These are phyloP conservation scores for Chrysopogon serrulatus DNA, from an alignment of 176 grass and related monocot genomes.

Conservation along the genomic window DNA sequence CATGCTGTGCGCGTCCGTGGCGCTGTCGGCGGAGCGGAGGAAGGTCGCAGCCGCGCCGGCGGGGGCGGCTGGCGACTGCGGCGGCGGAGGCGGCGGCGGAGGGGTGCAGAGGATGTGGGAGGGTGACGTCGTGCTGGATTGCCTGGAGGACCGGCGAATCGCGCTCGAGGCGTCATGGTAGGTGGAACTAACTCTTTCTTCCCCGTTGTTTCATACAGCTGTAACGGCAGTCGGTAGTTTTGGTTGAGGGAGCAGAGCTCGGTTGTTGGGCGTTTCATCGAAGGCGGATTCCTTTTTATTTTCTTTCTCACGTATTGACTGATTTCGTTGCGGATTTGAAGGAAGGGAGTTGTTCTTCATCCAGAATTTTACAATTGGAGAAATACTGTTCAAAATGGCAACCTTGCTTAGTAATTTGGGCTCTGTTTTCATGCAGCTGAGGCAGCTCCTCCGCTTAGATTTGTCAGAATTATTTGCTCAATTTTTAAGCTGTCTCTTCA, in stretches of 20 bases:
- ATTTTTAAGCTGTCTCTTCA: not conserved
- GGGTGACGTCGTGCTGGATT: constrained; percentile 81
- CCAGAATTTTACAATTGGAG: not conserved
- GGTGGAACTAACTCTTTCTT: constrained; percentile 25
- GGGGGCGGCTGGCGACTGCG: not conserved
- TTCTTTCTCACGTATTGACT: not conserved
- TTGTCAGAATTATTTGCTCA: not conserved
- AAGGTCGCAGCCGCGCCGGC: constrained; percentile 1
- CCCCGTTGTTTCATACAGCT: constrained; percentile 4
- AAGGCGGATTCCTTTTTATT: not conserved
- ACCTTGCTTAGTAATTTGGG: not conserved
- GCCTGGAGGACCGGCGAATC: constrained; percentile 81
- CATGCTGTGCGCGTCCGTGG: constrained; percentile 92
- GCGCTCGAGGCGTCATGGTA: constrained; percentile 90
- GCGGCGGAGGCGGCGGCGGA: constrained; percentile 3
- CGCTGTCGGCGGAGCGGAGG: constrained; percentile 53
- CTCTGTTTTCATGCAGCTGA: not conserved
- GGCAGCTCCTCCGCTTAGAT: not conserved
- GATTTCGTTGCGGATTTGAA: constrained; percentile 10
- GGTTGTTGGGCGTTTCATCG: not conserved
- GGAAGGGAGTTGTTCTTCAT: not conserved
- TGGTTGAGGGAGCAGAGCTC: not conserved
- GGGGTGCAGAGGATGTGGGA: constrained; percentile 99
- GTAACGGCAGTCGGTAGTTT: not conserved
- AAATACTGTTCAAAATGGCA: not conserved